A percentile compares a stretch with the other conserved stretches of the same genome.
Conservation (phyloP, 2,329 filamentous ascomycete species). For the Cladophialophora exuberans region DNA sequence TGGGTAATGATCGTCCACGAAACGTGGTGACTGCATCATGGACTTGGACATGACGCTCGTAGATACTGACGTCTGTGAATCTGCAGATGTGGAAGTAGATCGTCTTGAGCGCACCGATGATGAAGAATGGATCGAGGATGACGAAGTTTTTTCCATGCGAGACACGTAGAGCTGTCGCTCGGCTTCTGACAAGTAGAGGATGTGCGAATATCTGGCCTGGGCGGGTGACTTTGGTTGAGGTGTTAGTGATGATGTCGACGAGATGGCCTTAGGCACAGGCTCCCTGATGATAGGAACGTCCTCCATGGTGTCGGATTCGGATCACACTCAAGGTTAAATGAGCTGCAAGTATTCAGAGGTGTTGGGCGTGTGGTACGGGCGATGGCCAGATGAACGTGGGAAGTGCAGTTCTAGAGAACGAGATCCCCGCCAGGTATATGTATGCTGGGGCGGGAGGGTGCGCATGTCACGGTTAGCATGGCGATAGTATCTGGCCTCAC, state of each 20-base stretch:
- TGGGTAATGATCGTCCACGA: slow-evolving; percentile 32
- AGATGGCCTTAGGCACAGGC: slow-evolving; percentile 8
- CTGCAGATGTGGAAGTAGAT: slow-evolving; percentile 60
- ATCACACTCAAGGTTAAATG: neutral
- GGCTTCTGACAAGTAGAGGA: slow-evolving; percentile 26
- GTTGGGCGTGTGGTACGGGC: too few relatives aligned
- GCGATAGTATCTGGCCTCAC: too few relatives aligned
- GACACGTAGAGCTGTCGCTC: slow-evolving; percentile 22
- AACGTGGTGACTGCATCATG: slow-evolving; percentile 21
- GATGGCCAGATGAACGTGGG: neutral
- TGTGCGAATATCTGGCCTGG: slow-evolving; percentile 23
- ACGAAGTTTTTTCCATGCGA: slow-evolving; percentile 54
- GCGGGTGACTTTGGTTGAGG: slow-evolving; percentile 17
- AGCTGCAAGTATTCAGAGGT: too few relatives aligned
- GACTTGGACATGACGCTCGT: slow-evolving; percentile 49
- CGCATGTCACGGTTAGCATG: too few relatives aligned
- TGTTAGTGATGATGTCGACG: slow-evolving; percentile 1
- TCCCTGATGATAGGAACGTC: slow-evolving; percentile 12
- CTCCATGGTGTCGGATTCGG: slow-evolving; percentile 6
- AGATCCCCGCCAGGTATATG: slow-evolving; percentile 2
- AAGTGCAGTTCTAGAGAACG: neutral
- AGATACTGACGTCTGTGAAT: slow-evolving; percentile 83
- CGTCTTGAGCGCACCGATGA: slow-evolving; percentile 82
- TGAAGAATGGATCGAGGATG: slow-evolving; percentile 60
- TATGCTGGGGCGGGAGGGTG: neutral